phyloP scores from a whole-genome alignment of 768 basidiomycete species.

The Pulveroboletus sp. region DNA sequence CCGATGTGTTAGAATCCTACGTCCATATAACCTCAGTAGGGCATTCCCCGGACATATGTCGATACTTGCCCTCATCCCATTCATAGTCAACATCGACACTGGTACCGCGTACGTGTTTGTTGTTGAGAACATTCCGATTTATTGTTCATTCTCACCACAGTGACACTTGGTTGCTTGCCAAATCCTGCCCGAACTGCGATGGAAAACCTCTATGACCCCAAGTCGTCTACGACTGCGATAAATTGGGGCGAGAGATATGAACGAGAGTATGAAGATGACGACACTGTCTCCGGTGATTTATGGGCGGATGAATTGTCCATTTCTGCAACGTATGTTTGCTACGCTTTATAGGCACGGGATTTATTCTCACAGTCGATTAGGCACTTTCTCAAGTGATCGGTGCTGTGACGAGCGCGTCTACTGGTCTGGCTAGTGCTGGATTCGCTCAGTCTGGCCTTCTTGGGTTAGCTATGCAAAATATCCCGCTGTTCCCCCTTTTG shows the following conservation, averaged over 20 bases:
- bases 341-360: neutral
- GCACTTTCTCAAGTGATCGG: constrained; percentile 3
- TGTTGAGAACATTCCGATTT: no score
- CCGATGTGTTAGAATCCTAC: neutral
- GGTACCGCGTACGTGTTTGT: constrained; percentile 16
- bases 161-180: constrained; percentile 24
- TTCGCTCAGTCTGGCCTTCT: constrained; percentile 26
- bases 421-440: constrained; percentile 1
- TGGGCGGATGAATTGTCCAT: constrained; percentile 6
- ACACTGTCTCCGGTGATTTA: neutral
- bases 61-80: neutral
- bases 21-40: no score
- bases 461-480: constrained; percentile 40
- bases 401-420: neutral
- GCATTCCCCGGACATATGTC: no score
- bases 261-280: neutral
- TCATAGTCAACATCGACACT: constrained; percentile 26
- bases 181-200: constrained; percentile 20
- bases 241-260: neutral
- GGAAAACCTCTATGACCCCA: constrained; percentile 30
- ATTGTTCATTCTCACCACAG: constrained; percentile 11
- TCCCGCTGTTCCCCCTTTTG: constrained; percentile 29
- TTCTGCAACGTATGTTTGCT: constrained; percentile 3
- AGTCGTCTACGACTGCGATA: constrained; percentile 5
- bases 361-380: neutral